A percentile compares a stretch with the other conserved stretches of the same genome.
phyloP scores from a whole-genome alignment of 345 rosid genomes.

The Kandelia obovata region DNA sequence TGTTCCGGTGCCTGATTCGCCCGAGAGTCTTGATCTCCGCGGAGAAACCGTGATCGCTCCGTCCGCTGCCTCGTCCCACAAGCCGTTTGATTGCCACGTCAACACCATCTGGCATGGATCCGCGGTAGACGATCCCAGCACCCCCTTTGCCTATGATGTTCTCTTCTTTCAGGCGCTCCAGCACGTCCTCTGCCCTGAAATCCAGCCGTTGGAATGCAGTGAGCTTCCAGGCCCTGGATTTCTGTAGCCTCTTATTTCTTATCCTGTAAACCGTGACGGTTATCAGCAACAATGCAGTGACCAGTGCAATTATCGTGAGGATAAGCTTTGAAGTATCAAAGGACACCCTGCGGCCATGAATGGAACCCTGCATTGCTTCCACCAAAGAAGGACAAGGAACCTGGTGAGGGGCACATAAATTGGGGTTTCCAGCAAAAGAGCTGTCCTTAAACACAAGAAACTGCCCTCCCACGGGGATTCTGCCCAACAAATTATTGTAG shows the following conservation, averaged over 20 bases:
- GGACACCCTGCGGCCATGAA: slow-evolving; percentile 22
- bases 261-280: slow-evolving; percentile 39
- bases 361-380: slow-evolving; percentile 22
- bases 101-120: slow-evolving; percentile 62
- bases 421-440: slow-evolving; percentile 64
- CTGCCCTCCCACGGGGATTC: slow-evolving; percentile 69
- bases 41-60: slow-evolving; percentile 75
- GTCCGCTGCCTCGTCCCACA: slow-evolving; percentile 58
- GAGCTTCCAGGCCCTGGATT: slow-evolving; percentile 67
- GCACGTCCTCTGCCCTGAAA: slow-evolving; percentile 76
- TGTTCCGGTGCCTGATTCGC: slow-evolving; percentile 75
- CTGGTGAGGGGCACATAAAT: slow-evolving; percentile 50
- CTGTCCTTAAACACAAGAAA: slow-evolving; percentile 65
- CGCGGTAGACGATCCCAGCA: slow-evolving; percentile 83
- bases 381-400: slow-evolving; percentile 36
- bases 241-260: slow-evolving; percentile 42
- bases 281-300: slow-evolving; percentile 44
- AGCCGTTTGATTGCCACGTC: slow-evolving; percentile 79
- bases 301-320: slow-evolving; percentile 35
- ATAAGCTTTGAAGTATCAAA: slow-evolving; percentile 43
- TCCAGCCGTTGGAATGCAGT: slow-evolving; percentile 74
- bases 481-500: slow-evolving; percentile 56
- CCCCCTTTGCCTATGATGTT: slow-evolving; percentile 96
- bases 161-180: slow-evolving; percentile 77
- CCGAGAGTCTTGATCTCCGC: slow-evolving; percentile 93